Conservation (phyloP, 257 asterid species). For the Penstemon barbatus region DNA sequence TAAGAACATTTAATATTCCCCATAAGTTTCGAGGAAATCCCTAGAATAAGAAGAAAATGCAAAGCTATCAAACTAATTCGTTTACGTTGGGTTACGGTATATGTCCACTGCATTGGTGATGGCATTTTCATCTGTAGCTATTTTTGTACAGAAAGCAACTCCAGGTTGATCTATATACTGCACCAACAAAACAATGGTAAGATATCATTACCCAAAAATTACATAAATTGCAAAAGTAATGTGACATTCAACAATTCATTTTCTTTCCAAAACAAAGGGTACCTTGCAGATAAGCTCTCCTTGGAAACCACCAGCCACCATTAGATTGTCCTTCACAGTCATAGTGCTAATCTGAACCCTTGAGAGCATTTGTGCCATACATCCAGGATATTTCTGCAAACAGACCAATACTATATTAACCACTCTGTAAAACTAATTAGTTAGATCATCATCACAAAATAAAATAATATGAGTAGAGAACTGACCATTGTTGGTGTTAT, state of each 20-base stretch:
- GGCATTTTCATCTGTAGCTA: constrained; percentile 64
- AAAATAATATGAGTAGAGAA: neutral
- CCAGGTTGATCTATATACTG: constrained; percentile 72
- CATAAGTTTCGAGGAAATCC: constrained; percentile 7
- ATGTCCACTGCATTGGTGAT: constrained; percentile 83
- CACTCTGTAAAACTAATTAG: neutral
- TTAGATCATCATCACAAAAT: neutral
- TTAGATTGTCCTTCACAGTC: constrained; percentile 69
- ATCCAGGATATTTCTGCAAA: constrained; percentile 58
- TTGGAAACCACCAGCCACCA: constrained; percentile 86
- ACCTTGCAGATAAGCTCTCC: constrained; percentile 97
- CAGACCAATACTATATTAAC: constrained; percentile 10
- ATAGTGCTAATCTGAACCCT: constrained; percentile 82
- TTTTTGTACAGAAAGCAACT: constrained; percentile 70
- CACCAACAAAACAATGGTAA: constrained; percentile 11
- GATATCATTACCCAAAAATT: neutral
- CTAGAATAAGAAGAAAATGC: neutral
- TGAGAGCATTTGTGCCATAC: constrained; percentile 54
- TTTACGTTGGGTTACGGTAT: constrained; percentile 44
- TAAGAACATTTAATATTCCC: neutral
- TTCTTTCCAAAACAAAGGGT: neutral
- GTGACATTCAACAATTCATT: neutral
- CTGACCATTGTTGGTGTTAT: constrained; percentile 61
- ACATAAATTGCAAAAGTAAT: neutral
- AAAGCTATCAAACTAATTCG: neutral